Evolutionary conservation across 805 yeast genomes (phyloP).

Genomic region (Metschnikowia proteae): DNA sequence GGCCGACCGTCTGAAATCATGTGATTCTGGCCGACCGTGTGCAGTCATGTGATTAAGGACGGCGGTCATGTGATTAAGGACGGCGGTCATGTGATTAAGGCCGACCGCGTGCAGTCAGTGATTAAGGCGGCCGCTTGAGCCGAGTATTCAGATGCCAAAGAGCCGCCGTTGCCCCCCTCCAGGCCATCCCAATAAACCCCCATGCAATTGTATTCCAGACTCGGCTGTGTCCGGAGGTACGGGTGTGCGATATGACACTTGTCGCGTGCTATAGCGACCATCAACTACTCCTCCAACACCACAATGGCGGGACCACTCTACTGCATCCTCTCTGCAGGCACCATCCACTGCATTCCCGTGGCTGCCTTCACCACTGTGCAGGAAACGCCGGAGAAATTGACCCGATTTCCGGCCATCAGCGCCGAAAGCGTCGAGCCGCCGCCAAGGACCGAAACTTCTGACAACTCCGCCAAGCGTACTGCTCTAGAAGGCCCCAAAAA

Average conservation of each 20-base stretch:
- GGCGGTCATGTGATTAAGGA: too few relatives aligned
- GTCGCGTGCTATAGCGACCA: background rate
- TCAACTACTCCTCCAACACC: background rate
- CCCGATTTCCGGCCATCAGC: slow-evolving; percentile 11
- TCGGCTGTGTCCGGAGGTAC: background rate
- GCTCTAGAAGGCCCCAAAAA: background rate
- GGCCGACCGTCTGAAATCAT: too few relatives aligned
- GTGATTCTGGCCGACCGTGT: too few relatives aligned
- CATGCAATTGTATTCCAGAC: too few relatives aligned
- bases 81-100: too few relatives aligned
- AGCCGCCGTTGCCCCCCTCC: too few relatives aligned
- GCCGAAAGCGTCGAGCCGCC: slow-evolving; percentile 2
- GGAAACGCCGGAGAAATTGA: slow-evolving; percentile 10
- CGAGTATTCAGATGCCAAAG: too few relatives aligned
- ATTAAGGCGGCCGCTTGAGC: too few relatives aligned
- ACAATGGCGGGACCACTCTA: slow-evolving; percentile 22
- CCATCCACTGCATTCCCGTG: slow-evolving; percentile 26
- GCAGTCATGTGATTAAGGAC: too few relatives aligned
- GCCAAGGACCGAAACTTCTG: background rate
- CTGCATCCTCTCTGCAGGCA: slow-evolving; percentile 24
- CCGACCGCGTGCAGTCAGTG: too few relatives aligned
- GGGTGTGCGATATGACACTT: background rate
- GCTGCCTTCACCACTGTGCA: slow-evolving; percentile 15
- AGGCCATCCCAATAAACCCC: too few relatives aligned
- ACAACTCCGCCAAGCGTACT: background rate